These are phyloP conservation scores for Brassica balearica DNA, from an alignment of 441 rosid species.

Conservation along the genomic window DNA sequence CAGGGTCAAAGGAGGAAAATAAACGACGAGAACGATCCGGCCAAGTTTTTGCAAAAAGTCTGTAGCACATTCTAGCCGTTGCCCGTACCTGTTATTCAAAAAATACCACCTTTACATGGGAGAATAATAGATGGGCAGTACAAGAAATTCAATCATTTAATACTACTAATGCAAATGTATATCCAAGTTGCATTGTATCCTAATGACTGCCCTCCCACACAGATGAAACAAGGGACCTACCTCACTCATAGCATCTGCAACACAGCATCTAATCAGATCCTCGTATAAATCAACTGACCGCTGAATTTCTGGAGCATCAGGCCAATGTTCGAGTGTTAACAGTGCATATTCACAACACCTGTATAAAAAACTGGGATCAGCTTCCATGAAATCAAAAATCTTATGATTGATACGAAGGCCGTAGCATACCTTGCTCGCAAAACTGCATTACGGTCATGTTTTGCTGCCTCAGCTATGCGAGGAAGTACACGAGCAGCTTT, in stretches of 20 bases:
- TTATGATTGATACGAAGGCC: slow-evolving; percentile 23
- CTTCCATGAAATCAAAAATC: slow-evolving; percentile 35
- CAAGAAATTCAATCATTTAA: slow-evolving; percentile 20
- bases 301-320: slow-evolving; percentile 96
- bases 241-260: slow-evolving; percentile 99
- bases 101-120: slow-evolving; percentile 32
- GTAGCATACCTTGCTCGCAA: slow-evolving; percentile 89
- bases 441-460: slow-evolving; percentile 87
- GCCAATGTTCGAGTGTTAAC: slow-evolving; percentile 93
- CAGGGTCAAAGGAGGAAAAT: slow-evolving; percentile 91
- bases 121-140: slow-evolving; percentile 21
- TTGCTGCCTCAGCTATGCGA: slow-evolving; percentile 90
- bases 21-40: slow-evolving; percentile 95
- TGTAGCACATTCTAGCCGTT: slow-evolving; percentile 98
- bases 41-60: slow-evolving; percentile 98
- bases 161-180: slow-evolving; percentile 20
- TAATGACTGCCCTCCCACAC: slow-evolving; percentile 23
- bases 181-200: slow-evolving; percentile 21
- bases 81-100: slow-evolving; percentile 79
- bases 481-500: slow-evolving; percentile 93
- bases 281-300: slow-evolving; percentile 90
- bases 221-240: slow-evolving; percentile 47
- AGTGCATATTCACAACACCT: slow-evolving; percentile 98
- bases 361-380: slow-evolving; percentile 41
- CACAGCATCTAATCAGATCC: slow-evolving; percentile 91